Conservation (phyloP, 345 rosid species). For the Arabidopsis arenosa region DNA sequence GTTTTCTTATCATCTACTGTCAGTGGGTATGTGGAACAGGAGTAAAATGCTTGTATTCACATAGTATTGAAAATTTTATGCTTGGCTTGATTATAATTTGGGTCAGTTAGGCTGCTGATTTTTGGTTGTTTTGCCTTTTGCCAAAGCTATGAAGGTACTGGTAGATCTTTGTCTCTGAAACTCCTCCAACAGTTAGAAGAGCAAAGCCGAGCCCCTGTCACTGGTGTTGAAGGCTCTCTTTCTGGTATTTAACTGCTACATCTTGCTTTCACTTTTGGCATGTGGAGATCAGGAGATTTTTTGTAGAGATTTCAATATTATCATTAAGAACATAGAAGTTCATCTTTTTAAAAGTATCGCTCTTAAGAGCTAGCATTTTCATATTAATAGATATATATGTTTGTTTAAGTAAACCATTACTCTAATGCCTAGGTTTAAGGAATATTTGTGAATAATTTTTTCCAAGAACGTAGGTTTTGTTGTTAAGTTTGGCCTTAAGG, state of each 20-base stretch:
- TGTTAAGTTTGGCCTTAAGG: constrained; percentile 1
- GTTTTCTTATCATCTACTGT: constrained; percentile 97
- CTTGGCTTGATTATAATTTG: constrained; percentile 21
- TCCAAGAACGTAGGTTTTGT: constrained; percentile 25
- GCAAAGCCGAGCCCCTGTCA: constrained; percentile 69
- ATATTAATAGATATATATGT: background rate
- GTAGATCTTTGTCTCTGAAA: constrained; percentile 94
- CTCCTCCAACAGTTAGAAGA: constrained; percentile 92
- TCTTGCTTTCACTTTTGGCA: constrained; percentile 25
- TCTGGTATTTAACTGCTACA: constrained; percentile 61
- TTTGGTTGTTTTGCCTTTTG: constrained; percentile 16
- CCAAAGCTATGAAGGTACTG: constrained; percentile 94
- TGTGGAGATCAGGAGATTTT: background rate
- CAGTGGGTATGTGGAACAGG: constrained; percentile 72
- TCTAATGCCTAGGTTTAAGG: constrained; percentile 45
- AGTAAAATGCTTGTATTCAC: constrained; percentile 37
- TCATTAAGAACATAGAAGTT: constrained; percentile 26
- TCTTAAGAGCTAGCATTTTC: constrained; percentile 2
- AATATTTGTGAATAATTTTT: constrained; percentile 2
- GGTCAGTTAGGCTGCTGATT: constrained; percentile 20
- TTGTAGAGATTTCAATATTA: constrained; percentile 22
- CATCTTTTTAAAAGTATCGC: constrained; percentile 59
- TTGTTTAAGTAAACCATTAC: constrained; percentile 4
- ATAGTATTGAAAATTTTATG: background rate
- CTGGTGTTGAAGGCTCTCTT: constrained; percentile 66